Evolutionary conservation across 106 monocot species (phyloP).

Genomic region (Posidonia australis): DNA sequence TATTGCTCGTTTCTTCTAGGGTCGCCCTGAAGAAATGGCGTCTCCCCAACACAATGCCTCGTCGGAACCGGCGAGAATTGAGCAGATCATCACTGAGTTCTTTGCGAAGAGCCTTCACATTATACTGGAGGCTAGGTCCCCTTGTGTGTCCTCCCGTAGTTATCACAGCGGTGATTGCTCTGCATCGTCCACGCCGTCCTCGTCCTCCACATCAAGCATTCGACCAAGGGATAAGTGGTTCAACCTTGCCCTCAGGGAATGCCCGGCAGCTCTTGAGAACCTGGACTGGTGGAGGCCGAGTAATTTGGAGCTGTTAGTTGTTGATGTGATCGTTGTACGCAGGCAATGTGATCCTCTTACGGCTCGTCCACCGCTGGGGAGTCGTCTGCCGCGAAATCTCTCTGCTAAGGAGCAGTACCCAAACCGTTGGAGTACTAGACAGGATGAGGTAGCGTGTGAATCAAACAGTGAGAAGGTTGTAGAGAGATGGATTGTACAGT

Average conservation of each 20-base stretch:
- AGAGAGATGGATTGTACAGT: slow-evolving; percentile 28
- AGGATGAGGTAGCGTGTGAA: background rate
- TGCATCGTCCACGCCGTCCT: slow-evolving; percentile 6
- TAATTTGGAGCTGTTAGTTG: slow-evolving; percentile 15
- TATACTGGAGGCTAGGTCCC: slow-evolving; percentile 18
- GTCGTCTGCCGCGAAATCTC: slow-evolving; percentile 6
- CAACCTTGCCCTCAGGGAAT: slow-evolving; percentile 26
- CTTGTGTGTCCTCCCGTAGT: slow-evolving; percentile 8
- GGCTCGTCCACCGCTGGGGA: background rate
- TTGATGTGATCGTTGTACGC: slow-evolving; percentile 18
- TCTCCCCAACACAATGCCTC: slow-evolving; percentile 8
- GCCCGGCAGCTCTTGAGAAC: slow-evolving; percentile 20
- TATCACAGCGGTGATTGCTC: slow-evolving; percentile 6
- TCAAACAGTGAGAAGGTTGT: slow-evolving; percentile 11
- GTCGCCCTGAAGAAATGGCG: slow-evolving; percentile 6
- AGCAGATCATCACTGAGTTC: slow-evolving; percentile 29
- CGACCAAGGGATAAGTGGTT: slow-evolving; percentile 30
- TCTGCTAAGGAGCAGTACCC: slow-evolving; percentile 13
- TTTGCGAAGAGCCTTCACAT: slow-evolving; percentile 28
- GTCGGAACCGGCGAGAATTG: slow-evolving; percentile 17
- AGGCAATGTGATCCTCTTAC: background rate
- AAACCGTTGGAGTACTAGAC: slow-evolving; percentile 1
- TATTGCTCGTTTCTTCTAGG: too few species aligned
- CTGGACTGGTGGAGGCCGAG: slow-evolving; percentile 18
- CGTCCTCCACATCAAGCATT: slow-evolving; percentile 11